Conservation (phyloP, 2,329 filamentous ascomycete species). For the Ophiostoma sp. region DNA sequence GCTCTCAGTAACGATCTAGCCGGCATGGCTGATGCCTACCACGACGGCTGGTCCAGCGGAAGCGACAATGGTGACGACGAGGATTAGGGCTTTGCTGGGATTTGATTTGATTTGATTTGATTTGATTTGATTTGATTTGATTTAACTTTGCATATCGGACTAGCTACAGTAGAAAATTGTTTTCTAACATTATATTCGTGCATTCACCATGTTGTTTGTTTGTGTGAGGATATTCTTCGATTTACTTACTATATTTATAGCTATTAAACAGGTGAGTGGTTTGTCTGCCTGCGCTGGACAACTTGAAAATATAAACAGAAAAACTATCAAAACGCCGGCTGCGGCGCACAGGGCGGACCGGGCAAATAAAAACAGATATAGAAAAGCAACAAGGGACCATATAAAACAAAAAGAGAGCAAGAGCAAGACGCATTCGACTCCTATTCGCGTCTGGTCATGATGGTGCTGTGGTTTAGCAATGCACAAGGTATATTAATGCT, state of each 20-base stretch:
- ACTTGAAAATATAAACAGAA: not conserved
- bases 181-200: not conserved
- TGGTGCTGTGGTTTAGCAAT: not conserved
- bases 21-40: slow-evolving; percentile 80
- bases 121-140: too few species aligned
- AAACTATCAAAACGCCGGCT: not conserved
- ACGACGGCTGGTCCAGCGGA: slow-evolving; percentile 79
- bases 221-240: not conserved
- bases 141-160: not conserved
- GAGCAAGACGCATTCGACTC: too few species aligned
- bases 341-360: not conserved
- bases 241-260: not conserved
- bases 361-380: not conserved
- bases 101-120: not conserved
- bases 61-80: slow-evolving; percentile 66
- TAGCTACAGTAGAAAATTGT: not conserved
- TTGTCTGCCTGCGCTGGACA: not conserved
- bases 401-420: too few species aligned
- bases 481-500: not conserved
- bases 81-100: not conserved
- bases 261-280: not conserved
- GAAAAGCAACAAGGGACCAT: not conserved
- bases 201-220: not conserved
- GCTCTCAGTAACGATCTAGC: slow-evolving; percentile 73
- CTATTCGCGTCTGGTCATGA: not conserved